Conservation (phyloP, 495 filamentous ascomycete genomes). For the Lasiosphaeria ovina region DNA sequence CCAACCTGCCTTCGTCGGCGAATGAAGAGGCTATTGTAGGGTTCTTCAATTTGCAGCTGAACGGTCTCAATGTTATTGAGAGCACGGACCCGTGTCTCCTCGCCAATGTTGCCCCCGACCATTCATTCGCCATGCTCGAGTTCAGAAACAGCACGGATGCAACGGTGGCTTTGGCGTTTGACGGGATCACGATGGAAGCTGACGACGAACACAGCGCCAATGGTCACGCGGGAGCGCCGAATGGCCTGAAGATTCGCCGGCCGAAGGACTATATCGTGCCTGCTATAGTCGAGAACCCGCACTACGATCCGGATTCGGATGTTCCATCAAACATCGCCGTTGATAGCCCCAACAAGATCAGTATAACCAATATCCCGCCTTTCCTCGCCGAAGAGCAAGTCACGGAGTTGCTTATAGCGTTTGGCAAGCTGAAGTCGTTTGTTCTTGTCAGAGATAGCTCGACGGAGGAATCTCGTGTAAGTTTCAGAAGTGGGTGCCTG, state of each 20-base stretch:
- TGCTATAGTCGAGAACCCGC: constrained; percentile 68
- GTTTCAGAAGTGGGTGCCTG: constrained; percentile 27
- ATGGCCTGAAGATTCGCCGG: constrained; percentile 77
- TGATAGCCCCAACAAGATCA: constrained; percentile 93
- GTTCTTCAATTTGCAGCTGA: constrained; percentile 96
- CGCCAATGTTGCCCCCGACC: constrained; percentile 75
- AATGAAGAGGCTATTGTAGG: constrained; percentile 69
- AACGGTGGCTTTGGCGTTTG: constrained; percentile 85
- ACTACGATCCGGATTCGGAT: constrained; percentile 65
- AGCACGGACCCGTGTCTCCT: constrained; percentile 83
- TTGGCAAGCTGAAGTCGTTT: constrained; percentile 92
- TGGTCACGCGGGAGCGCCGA: constrained; percentile 48
- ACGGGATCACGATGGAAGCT: constrained; percentile 84
- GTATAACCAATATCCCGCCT: constrained; percentile 80
- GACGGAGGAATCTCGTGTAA: constrained; percentile 85
- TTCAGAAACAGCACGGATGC: constrained; percentile 86
- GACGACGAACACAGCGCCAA: constrained; percentile 50
- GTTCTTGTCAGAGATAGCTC: constrained; percentile 82
- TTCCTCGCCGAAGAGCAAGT: constrained; percentile 90
- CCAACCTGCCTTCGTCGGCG: constrained; percentile 69
- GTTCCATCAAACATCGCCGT: constrained; percentile 76
- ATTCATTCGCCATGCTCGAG: constrained; percentile 79
- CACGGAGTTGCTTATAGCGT: constrained; percentile 80
- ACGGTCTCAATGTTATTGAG: constrained; percentile 86
- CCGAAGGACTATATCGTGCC: constrained; percentile 99